Conservation (phyloP, 306 rosid species). For the Cucumis melo region DNA sequence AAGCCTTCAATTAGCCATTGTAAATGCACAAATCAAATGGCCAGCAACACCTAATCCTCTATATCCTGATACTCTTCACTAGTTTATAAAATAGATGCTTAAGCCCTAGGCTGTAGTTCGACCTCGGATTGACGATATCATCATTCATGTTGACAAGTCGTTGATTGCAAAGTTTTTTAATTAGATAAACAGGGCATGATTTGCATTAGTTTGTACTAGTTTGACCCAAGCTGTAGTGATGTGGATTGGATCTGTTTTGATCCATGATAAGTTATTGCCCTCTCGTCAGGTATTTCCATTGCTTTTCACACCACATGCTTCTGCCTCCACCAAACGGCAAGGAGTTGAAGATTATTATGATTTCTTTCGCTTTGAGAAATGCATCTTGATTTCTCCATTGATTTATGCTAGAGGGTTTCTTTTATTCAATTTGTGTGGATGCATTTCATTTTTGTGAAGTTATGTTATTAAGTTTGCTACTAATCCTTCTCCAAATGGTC, state of each 20-base stretch:
- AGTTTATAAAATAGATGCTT: constrained; percentile 97
- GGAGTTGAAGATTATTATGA: background rate
- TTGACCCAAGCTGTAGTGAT: too few species aligned
- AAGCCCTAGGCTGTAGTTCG: constrained; percentile 84
- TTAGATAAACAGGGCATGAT: background rate
- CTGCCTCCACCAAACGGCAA: too few species aligned
- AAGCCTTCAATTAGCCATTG: constrained; percentile 83
- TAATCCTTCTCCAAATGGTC: constrained; percentile 35
- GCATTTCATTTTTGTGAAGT: background rate
- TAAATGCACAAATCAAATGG: constrained; percentile 90
- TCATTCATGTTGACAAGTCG: constrained; percentile 91
- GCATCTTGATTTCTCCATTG: background rate
- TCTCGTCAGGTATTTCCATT: too few species aligned
- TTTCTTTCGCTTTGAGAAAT: background rate
- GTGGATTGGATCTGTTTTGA: too few species aligned
- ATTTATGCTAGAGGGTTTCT: background rate
- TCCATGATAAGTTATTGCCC: too few species aligned
- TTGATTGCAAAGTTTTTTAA: constrained; percentile 68
- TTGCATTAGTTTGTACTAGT: too few species aligned
- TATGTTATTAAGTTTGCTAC: constrained; percentile 18
- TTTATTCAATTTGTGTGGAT: background rate
- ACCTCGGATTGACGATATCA: constrained; percentile 75
- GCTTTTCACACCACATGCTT: background rate
- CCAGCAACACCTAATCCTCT: constrained; percentile 81
- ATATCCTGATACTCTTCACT: constrained; percentile 90